Conservation (phyloP, 768 basidiomycete species). For the Infundibulicybe gibba region DNA sequence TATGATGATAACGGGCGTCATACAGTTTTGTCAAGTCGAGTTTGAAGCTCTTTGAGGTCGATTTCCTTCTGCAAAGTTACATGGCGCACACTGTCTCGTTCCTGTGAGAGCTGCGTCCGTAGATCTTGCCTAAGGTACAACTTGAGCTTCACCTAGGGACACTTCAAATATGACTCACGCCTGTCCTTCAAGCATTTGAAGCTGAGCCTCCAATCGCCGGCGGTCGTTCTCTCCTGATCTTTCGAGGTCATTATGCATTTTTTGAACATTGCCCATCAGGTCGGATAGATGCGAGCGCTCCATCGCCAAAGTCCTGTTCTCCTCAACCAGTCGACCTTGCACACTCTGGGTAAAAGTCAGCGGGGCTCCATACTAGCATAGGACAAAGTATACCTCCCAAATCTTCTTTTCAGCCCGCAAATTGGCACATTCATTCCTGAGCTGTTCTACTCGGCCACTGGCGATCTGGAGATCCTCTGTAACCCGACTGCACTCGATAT, state of each 20-base stretch:
- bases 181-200: conserved; percentile 76
- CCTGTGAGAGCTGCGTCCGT: conserved; percentile 62
- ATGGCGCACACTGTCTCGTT: conserved; percentile 73
- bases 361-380: no score
- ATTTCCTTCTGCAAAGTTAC: conserved; percentile 78
- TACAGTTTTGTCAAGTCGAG: conserved; percentile 68
- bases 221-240: conserved; percentile 81
- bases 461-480: conserved; percentile 61
- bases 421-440: conserved; percentile 84
- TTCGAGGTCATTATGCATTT: conserved; percentile 87
- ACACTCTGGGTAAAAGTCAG: conserved; percentile 46
- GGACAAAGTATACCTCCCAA: conserved; percentile 64
- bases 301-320: conserved; percentile 74
- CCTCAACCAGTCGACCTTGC: conserved; percentile 77
- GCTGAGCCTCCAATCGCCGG: conserved; percentile 72
- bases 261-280: conserved; percentile 86
- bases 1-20: conserved; percentile 14
- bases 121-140: conserved; percentile 61
- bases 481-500: conserved; percentile 70
- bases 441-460: conserved; percentile 63
- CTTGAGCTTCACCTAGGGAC: neutral
- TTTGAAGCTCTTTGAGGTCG: conserved; percentile 72
- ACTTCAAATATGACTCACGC: conserved; percentile 42
- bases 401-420: conserved; percentile 92
- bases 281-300: conserved; percentile 86